Evolutionary conservation across 2,329 filamentous ascomycete genomes (phyloP).

Genomic region (Dothistroma pini): DNA sequence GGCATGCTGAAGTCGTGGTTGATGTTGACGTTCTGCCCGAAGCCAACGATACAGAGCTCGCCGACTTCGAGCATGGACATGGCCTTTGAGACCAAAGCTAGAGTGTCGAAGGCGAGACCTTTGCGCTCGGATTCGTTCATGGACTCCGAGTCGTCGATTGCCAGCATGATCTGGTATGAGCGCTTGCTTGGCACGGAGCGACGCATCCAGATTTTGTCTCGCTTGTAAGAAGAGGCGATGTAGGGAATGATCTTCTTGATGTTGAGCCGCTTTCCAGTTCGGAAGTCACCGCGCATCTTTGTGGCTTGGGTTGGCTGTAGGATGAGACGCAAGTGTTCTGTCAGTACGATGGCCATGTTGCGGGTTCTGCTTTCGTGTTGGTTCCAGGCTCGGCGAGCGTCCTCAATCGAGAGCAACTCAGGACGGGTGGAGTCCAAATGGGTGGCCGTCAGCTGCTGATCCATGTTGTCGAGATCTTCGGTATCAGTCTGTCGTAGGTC

Average conservation of each 20-base stretch:
- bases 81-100: slow-evolving; percentile 83
- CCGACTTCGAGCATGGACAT: slow-evolving; percentile 92
- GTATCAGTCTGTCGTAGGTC: slow-evolving; percentile 35
- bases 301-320: slow-evolving; percentile 91
- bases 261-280: slow-evolving; percentile 95
- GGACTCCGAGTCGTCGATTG: slow-evolving; percentile 89
- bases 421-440: slow-evolving; percentile 52
- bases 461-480: slow-evolving; percentile 42
- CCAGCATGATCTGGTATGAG: slow-evolving; percentile 94
- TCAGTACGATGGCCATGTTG: slow-evolving; percentile 79
- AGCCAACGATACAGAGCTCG: slow-evolving; percentile 86
- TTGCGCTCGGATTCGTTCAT: slow-evolving; percentile 83
- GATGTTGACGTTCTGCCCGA: slow-evolving; percentile 77
- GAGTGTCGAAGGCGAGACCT: slow-evolving; percentile 83
- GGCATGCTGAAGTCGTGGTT: slow-evolving; percentile 82
- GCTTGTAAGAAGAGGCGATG: slow-evolving; percentile 96
- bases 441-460: slow-evolving; percentile 66
- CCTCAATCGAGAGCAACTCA: slow-evolving; percentile 35
- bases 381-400: slow-evolving; percentile 75
- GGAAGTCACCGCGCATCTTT: slow-evolving; percentile 93
- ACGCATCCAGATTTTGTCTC: slow-evolving; percentile 99
- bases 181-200: slow-evolving; percentile 87
- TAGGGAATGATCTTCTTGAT: slow-evolving; percentile 99
- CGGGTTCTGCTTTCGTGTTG: slow-evolving; percentile 82
- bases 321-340: slow-evolving; percentile 92